These are phyloP conservation scores for Leptodontidium sp. DNA, from an alignment of 2,329 filamentous ascomycete genomes.

Conservation along the genomic window DNA sequence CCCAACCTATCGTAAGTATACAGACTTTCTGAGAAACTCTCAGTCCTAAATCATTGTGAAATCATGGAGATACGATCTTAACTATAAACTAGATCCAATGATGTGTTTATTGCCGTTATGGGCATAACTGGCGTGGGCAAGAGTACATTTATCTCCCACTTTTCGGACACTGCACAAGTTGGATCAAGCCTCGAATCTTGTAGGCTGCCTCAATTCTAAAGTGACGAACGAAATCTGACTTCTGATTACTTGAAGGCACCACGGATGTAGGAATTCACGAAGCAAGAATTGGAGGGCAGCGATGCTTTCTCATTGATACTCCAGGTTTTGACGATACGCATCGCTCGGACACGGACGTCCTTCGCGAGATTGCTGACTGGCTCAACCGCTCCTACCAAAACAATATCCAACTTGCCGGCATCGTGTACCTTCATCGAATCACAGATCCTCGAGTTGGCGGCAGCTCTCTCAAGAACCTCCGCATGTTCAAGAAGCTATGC, in stretches of 20 bases:
- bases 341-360: slow-evolving; percentile 43
- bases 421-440: slow-evolving; percentile 51
- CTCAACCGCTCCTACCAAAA: slow-evolving; percentile 39
- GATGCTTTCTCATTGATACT: slow-evolving; percentile 48
- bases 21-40: too few relatives aligned
- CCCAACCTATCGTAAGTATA: too few relatives aligned
- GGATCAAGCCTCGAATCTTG: background rate
- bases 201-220: background rate
- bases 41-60: too few relatives aligned
- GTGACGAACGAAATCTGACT: background rate
- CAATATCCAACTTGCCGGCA: slow-evolving; percentile 42
- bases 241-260: background rate
- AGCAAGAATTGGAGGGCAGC: background rate
- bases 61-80: background rate
- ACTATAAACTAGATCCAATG: background rate
- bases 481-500: slow-evolving; percentile 51
- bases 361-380: slow-evolving; percentile 43
- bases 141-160: background rate
- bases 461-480: slow-evolving; percentile 47
- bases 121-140: background rate
- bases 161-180: background rate
- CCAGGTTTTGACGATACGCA: slow-evolving; percentile 53
- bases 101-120: background rate
- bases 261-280: background rate
- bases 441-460: slow-evolving; percentile 47